Conservation (phyloP, 1,139 yeast species). For the Torulaspora globosa region DNA sequence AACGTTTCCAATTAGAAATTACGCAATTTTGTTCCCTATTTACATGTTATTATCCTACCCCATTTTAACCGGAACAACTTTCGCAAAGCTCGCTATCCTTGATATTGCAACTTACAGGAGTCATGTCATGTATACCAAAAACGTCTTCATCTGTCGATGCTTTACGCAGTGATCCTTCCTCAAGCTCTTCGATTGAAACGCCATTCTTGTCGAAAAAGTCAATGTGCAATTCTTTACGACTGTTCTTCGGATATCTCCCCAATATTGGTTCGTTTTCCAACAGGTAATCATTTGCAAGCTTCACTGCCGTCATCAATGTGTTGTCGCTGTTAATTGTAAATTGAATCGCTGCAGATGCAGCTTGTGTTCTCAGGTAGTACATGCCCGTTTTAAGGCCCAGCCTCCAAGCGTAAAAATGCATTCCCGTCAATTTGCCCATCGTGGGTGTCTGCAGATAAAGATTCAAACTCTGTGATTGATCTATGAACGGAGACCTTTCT, state of each 20-base stretch:
- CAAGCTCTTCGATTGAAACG: slow-evolving; percentile 4
- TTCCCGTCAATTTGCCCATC: slow-evolving; percentile 84
- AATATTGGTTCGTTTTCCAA: slow-evolving; percentile 5
- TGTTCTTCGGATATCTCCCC: slow-evolving; percentile 11
- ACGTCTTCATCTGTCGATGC: slow-evolving; percentile 9
- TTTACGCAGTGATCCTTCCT: not conserved
- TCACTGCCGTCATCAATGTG: slow-evolving; percentile 7
- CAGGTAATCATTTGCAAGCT: not conserved
- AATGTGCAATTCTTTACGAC: slow-evolving; percentile 6
- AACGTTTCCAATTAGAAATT: not conserved
- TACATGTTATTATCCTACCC: not conserved
- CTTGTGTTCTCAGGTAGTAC: slow-evolving; percentile 93
- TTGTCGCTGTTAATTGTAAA: slow-evolving; percentile 52
- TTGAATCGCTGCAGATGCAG: slow-evolving; percentile 87
- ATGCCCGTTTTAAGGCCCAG: slow-evolving; percentile 96
- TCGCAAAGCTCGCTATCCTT: slow-evolving; percentile 13
- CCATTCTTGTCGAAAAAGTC: slow-evolving; percentile 9
- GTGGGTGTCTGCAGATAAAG: slow-evolving; percentile 78
- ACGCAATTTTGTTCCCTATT: not conserved
- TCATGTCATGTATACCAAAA: slow-evolving; percentile 15
- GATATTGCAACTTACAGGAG: slow-evolving; percentile 13
- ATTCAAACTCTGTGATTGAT: slow-evolving; percentile 89
- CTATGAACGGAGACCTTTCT: slow-evolving; percentile 87
- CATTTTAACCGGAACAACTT: slow-evolving; percentile 13
- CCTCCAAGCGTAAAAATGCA: slow-evolving; percentile 98